A percentile compares a stretch with the other conserved stretches of the same genome.
Conservation (phyloP, 2,329 filamentous ascomycete species). For the Diaporthe capsici region DNA sequence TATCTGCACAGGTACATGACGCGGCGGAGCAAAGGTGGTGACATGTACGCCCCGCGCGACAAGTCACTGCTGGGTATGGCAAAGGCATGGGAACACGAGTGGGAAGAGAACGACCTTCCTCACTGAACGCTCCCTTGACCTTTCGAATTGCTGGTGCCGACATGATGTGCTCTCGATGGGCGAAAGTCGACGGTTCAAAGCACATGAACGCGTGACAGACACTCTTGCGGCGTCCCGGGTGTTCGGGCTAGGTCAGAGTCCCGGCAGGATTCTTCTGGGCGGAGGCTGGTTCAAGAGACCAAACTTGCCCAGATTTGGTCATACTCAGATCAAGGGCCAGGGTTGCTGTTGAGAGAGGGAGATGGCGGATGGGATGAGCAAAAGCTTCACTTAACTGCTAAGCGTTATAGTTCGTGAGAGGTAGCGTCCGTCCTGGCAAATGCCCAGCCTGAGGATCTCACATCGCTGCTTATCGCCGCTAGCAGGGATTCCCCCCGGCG, state of each 20-base stretch:
- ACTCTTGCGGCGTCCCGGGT: background rate
- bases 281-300: background rate
- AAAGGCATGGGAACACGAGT: constrained; percentile 32
- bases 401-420: background rate
- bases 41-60: constrained; percentile 35
- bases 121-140: background rate
- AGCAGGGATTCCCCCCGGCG: background rate
- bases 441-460: background rate
- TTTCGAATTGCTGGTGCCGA: no score
- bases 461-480: constrained; percentile 12
- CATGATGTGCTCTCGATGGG: no score
- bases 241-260: background rate
- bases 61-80: constrained; percentile 35
- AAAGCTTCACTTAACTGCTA: background rate
- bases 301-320: background rate
- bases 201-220: background rate
- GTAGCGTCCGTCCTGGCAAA: background rate
- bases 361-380: background rate
- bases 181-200: no score
- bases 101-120: constrained; percentile 28
- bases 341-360: background rate
- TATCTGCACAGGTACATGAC: constrained; percentile 36
- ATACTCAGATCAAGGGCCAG: background rate
- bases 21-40: constrained; percentile 31
- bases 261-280: background rate